Evolutionary conservation across 768 basidiomycete genomes (phyloP).

Genomic region (Amanita muscaria): DNA sequence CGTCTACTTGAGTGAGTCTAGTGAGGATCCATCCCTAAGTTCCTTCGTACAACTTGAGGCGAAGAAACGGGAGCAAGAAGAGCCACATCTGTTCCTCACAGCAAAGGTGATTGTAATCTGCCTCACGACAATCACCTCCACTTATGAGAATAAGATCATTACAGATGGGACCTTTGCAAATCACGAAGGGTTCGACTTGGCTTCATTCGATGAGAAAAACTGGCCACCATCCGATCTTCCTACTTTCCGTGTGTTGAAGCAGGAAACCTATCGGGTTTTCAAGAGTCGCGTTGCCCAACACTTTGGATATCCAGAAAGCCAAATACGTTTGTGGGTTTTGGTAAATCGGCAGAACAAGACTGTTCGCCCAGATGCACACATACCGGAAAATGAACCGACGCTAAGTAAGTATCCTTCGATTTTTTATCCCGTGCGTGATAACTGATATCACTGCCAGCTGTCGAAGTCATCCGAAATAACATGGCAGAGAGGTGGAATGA

Average conservation of each 20-base stretch:
- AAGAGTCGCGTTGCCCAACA: constrained; percentile 86
- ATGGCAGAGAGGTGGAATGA: constrained; percentile 96
- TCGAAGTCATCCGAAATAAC: constrained; percentile 93
- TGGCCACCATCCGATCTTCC: constrained; percentile 92
- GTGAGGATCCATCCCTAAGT: background rate
- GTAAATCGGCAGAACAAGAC: constrained; percentile 99
- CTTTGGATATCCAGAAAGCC: constrained; percentile 77
- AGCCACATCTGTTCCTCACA: constrained; percentile 96
- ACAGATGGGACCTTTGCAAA: constrained; percentile 91
- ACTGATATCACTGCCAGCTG: constrained; percentile 41
- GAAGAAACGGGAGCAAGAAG: constrained; percentile 93
- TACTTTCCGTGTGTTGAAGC: constrained; percentile 91
- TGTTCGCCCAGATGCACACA: constrained; percentile 91
- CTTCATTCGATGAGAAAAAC: constrained; percentile 95
- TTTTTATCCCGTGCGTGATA: constrained; percentile 1
- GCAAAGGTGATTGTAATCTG: constrained; percentile 58
- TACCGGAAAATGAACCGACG: constrained; percentile 88
- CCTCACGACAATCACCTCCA: background rate
- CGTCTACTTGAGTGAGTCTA: constrained; percentile 81
- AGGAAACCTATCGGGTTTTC: constrained; percentile 87
- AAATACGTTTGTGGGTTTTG: constrained; percentile 92
- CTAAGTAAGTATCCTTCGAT: constrained; percentile 54
- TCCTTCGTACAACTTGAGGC: constrained; percentile 72
- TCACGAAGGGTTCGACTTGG: constrained; percentile 97
- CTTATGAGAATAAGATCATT: constrained; percentile 52